Evolutionary conservation across 2,329 filamentous ascomycete species (phyloP), one percentile per base, ranked within the genome.

Genomic region (Botryosphaeria dothidea): DNA sequence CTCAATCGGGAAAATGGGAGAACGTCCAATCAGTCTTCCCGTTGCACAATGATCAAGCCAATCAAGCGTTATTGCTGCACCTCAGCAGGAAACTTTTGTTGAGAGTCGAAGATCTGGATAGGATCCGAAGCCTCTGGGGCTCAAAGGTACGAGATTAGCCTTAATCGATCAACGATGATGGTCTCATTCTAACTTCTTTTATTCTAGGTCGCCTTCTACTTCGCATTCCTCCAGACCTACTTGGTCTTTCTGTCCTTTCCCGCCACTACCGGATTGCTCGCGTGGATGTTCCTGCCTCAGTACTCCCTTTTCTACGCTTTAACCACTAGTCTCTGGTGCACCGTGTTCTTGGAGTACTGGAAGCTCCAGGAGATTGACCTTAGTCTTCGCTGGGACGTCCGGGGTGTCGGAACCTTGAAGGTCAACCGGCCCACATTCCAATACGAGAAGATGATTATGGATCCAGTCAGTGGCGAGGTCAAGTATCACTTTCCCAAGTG

Each of bases 81-180:
- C 90, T 92, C 85, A 89, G 89, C 72, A 87, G 84, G 57, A 91
- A 90, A 75, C 90, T 90, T 67, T 83, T 89, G 48, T 80, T 93
- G 25, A 86, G 87, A 62, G 79, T 87, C 38, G 77, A 83, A 57
- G 86, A 92, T 71, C 80, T 96, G n/a, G 87, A 91, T 72, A 84
- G 86, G 52, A 92, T 96, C 67, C 86, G 90, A 27, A 84, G 92
- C 73, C 84, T 88, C 68, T 92, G 93, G 75, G 92, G 92, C 56
- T 90, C 94, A 77, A 90, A 88, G 75, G 81, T 82, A 66, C 52
- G 67, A 23, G 8, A 11, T 13, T 52, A 15, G 27, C 4, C 17
- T 21, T 25, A 51, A 21, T 15, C 9, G 2, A 17, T 2, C 27
- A 19, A 34, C 13, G 7, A 8, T 11, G 9, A 34, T 52, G 4